These are phyloP conservation scores for Elasticomyces elasticus DNA, from an alignment of 495 filamentous ascomycete genomes.

Conservation along the genomic window DNA sequence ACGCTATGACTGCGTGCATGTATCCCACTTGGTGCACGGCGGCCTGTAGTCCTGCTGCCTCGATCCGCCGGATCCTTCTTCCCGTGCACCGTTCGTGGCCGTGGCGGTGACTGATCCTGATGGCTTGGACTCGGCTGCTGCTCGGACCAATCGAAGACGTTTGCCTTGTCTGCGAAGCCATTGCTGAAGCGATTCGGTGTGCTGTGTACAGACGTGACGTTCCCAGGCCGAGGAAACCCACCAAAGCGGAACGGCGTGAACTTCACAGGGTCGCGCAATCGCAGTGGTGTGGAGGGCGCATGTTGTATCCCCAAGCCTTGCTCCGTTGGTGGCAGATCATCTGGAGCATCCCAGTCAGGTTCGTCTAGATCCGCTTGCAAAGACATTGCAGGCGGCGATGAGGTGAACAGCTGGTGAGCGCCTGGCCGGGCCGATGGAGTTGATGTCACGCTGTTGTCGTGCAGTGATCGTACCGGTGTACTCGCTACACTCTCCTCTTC, in stretches of 20 bases:
- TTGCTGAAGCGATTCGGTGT: slow-evolving; percentile 10
- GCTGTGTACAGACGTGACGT: neutral
- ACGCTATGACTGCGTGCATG: slow-evolving; percentile 94
- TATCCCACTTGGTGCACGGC: slow-evolving; percentile 63
- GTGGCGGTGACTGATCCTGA: slow-evolving; percentile 45
- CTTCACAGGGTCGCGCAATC: neutral
- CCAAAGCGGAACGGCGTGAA: slow-evolving; percentile 10
- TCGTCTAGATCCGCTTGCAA: slow-evolving; percentile 25
- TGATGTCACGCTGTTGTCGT: slow-evolving; percentile 12
- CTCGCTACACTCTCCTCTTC: slow-evolving; percentile 52
- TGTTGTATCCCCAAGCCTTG: neutral
- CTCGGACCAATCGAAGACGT: slow-evolving; percentile 84
- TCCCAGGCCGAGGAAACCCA: neutral
- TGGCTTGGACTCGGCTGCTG: slow-evolving; percentile 46
- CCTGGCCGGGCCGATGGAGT: slow-evolving; percentile 15
- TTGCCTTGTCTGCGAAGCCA: slow-evolving; percentile 34
- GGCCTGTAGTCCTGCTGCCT: slow-evolving; percentile 62
- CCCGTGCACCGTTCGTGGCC: slow-evolving; percentile 83
- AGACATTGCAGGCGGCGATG: slow-evolving; percentile 12
- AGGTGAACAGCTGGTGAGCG: slow-evolving; percentile 1
- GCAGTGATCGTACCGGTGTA: slow-evolving; percentile 39
- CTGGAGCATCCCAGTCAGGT: slow-evolving; percentile 24
- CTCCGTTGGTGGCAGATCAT: neutral
- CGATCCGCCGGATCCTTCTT: slow-evolving; percentile 67
- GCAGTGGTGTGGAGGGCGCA: neutral